Evolutionary conservation across 139 green algal genomes (phyloP).

Genomic region (Chlorokybus atmophyticus): DNA sequence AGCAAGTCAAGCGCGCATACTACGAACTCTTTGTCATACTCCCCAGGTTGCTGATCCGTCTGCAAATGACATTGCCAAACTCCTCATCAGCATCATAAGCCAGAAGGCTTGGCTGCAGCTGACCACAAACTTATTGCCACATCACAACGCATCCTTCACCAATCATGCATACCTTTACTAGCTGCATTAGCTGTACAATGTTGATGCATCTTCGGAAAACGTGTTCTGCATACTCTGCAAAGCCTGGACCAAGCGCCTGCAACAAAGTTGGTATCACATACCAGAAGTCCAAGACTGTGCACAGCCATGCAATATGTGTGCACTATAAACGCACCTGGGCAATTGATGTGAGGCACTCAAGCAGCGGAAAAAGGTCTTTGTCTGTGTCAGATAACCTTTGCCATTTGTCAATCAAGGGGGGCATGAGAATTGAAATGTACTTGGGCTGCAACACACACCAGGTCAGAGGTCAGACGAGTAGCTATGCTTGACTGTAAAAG

Average conservation of each 20-base stretch:
- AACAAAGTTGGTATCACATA: too few species aligned
- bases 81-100: too few species aligned
- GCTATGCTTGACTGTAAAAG: too few species aligned
- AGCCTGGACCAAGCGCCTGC: slow-evolving; percentile 26
- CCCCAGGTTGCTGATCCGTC: neutral
- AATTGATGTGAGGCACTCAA: slow-evolving; percentile 66
- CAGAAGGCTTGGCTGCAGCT: too few species aligned
- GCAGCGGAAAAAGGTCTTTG: slow-evolving; percentile 57
- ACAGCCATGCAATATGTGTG: neutral
- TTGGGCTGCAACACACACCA: slow-evolving; percentile 21
- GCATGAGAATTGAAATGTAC: slow-evolving; percentile 30
- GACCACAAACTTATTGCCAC: too few species aligned
- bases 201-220: slow-evolving; percentile 48
- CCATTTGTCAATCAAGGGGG: slow-evolving; percentile 36
- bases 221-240: slow-evolving; percentile 41
- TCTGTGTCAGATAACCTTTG: slow-evolving; percentile 38
- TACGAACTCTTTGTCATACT: slow-evolving; percentile 35
- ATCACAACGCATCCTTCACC: too few species aligned
- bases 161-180: slow-evolving; percentile 21
- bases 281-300: neutral
- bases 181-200: slow-evolving; percentile 39
- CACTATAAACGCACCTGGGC: slow-evolving; percentile 12
- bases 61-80: too few species aligned
- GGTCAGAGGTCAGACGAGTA: too few species aligned
- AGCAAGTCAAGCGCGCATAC: slow-evolving; percentile 66